Base-by-base conservation (phyloP, 768 basidiomycete species). In the Hygrocybe punicea region DNA sequence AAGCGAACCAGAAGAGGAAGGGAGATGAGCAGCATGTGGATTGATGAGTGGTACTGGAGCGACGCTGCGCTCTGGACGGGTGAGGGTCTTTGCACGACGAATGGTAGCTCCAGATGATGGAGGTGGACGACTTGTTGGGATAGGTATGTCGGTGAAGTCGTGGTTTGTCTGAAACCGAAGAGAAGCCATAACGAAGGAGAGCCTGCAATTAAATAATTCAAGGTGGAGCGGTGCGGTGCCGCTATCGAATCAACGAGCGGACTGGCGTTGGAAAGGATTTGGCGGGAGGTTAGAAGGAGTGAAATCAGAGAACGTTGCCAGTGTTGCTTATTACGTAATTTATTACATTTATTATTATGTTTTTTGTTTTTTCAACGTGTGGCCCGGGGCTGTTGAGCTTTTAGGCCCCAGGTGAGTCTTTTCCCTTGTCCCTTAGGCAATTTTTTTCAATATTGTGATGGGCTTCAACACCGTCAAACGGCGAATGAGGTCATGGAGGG, bases 41-140 rank as follows among this genome's bases (percentile, higher is more conserved):
- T 91, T 93, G 59, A 99, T 95, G 66, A 99, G 86, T 4, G 96
- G 95, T 14, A 90, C 89, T 35, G 94, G 92, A 4, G 93, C 93
- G 49, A 98, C 91, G 67, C 91, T 81, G 56, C 97, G 86, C 77
- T 99, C 97, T 66, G 97, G 97, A 57, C 93, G 83, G 51, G 92
- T 98, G 63, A 99, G 85, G 6, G 97, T 99, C 79, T 98, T 99
- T 68, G 91, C 91, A 53, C 95, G 82, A 54, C 87, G 86, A 55
- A 93, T 77, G 50, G 88, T 87, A 47, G 82, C 72, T 45, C 80
- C 82, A 29, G 80, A 72, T 14, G 84, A 79, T 48, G 79, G 77
- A 52, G 84, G 78, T 33, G 55, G 17, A 25, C 46, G 52, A 50
- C 80, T 74, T 9, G 86, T 88, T 29, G 84, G 84, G 56, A 85